Evolutionary conservation across 2,329 filamentous ascomycete species (phyloP).

Genomic region (Penicillium italicum): DNA sequence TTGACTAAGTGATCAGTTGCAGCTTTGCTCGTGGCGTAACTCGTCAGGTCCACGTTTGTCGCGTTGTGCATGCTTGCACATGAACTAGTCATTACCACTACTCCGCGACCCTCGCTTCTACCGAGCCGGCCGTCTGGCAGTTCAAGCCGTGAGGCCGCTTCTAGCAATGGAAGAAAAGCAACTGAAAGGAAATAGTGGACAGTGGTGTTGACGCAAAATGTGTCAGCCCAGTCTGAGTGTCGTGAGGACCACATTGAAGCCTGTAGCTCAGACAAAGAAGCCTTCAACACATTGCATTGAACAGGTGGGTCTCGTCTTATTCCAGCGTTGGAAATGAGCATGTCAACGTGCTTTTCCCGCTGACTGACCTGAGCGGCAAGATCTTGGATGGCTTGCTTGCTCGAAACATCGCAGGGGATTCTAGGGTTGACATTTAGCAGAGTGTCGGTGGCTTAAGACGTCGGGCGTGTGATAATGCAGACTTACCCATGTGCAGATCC

Average conservation of each 20-base stretch:
- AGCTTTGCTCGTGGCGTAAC: slow-evolving; percentile 52
- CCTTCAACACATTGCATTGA: slow-evolving; percentile 45
- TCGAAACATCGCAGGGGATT: slow-evolving; percentile 35
- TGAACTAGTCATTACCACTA: slow-evolving; percentile 49
- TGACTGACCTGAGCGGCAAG: slow-evolving; percentile 33
- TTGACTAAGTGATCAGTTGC: slow-evolving; percentile 52
- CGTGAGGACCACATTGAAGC: slow-evolving; percentile 48
- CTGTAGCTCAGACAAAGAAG: slow-evolving; percentile 44
- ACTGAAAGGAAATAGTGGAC: slow-evolving; percentile 52
- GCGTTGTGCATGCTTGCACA: slow-evolving; percentile 53
- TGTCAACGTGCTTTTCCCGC: slow-evolving; percentile 45
- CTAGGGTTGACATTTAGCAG: slow-evolving; percentile 1
- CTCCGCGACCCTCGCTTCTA: slow-evolving; percentile 44
- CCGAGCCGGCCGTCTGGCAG: slow-evolving; percentile 28
- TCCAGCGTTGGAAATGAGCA: slow-evolving; percentile 50
- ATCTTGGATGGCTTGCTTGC: slow-evolving; percentile 41
- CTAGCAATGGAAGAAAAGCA: slow-evolving; percentile 46
- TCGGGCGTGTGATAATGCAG: not conserved
- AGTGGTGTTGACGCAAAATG: slow-evolving; percentile 49
- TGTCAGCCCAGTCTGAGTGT: slow-evolving; percentile 45
- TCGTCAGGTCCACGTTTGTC: slow-evolving; percentile 53
- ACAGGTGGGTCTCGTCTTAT: slow-evolving; percentile 46
- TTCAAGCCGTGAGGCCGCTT: slow-evolving; percentile 35
- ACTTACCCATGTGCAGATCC: slow-evolving; percentile 41
- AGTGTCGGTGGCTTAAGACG: too few relatives aligned